phyloP scores from a whole-genome alignment of 768 basidiomycete genomes.

The Lentinula sp. region DNA sequence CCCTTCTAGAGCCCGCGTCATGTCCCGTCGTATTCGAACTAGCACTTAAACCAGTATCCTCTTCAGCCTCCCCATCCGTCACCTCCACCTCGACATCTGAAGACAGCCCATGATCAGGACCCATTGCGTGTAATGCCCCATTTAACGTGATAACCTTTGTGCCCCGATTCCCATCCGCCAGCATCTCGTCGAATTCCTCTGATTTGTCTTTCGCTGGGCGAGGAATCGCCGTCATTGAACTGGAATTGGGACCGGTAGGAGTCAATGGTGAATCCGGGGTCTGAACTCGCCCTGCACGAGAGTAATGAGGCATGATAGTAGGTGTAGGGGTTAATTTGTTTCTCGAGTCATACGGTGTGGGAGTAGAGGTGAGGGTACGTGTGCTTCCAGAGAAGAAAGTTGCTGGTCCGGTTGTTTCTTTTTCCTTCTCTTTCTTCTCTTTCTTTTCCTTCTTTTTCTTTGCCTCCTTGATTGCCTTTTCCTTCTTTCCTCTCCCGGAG shows the following conservation, averaged over 20 bases:
- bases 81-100: background rate
- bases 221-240: background rate
- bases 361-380: background rate
- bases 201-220: background rate
- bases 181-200: background rate
- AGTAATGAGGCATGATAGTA: background rate
- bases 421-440: background rate
- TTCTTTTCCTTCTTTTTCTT: conserved; percentile 1
- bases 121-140: background rate
- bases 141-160: conserved; percentile 40
- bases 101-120: background rate
- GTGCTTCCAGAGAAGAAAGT: background rate
- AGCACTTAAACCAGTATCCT: background rate
- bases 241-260: background rate
- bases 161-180: conserved; percentile 8
- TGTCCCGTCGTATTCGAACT: background rate
- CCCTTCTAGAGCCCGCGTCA: background rate
- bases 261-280: background rate
- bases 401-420: background rate
- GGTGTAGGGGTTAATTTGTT: background rate
- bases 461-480: background rate
- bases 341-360: background rate
- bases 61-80: background rate
- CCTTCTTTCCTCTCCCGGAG: background rate
- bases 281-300: background rate